Evolutionary conservation across 148 eudicot species (phyloP), one percentile per base, ranked within the genome.

Genomic region (Vaccinium macrocarpon): DNA sequence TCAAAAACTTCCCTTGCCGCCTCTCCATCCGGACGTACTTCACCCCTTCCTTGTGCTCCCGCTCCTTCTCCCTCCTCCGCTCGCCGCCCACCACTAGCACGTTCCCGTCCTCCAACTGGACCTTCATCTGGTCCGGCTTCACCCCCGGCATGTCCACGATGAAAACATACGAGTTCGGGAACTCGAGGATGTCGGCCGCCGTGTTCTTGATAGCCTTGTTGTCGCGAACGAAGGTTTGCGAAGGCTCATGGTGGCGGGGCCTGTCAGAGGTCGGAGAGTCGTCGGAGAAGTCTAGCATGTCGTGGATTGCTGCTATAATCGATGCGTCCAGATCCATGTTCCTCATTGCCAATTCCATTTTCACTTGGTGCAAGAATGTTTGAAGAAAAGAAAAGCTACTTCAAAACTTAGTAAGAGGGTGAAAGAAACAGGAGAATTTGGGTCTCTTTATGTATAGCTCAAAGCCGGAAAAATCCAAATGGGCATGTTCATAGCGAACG

Each of bases 11-110:
- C 1, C 98, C 97, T 9, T 87, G 70, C 62, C 97, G 80, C 82
- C 98, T 86, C 85, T 95, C 98, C 94, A 94, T 94, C 52, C 88
- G 86, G 82, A 95, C 71, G 35, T 89, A 95, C 92, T 88, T 95
- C 0, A 83, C 90, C 0, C 93, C 95, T 1, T 84, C 86, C 50
- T 80, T 80, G 57, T 91, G 86, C 46, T 84, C 93, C 23, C 86
- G 77, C 64, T 91, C 94, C 5, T 94, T 94, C 14, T 88, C 92
- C 35, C 95, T 83, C 85, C 88, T 86, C 76, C 95, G 79, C 85
- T 92, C 97, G 0, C 98, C 97, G 12, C 85, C 87, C 19, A 94
- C 86, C 66, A 92, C 83, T 55, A 95, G 80, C 82, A 92, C 91
- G 38, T 91, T 91, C 21, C 84, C 97, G 8, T 95, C 95, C 77